A percentile compares a stretch with the other conserved stretches of the same genome.
Evolutionary conservation across 1,284 basidiomycete genomes (phyloP).

Genomic region (Rhodotorula sp.): DNA sequence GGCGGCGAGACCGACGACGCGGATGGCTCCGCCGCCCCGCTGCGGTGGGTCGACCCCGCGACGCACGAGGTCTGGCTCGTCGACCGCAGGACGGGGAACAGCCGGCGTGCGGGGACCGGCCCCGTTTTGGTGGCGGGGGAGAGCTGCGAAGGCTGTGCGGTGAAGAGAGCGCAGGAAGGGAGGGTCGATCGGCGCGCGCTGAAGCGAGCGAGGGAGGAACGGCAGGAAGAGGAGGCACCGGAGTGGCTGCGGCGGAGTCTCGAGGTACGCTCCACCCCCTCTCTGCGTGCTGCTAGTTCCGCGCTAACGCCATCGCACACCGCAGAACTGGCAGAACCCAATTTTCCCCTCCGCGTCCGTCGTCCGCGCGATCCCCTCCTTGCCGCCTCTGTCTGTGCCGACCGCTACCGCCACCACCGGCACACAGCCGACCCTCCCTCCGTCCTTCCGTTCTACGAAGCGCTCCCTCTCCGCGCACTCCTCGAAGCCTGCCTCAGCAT

Average conservation of each 20-base stretch:
- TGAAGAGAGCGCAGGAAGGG: background rate
- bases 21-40: background rate
- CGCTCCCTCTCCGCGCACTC: background rate
- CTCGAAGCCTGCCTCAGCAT: background rate
- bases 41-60: constrained; percentile 62
- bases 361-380: constrained; percentile 4
- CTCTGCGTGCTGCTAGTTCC: background rate
- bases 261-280: constrained; percentile 50
- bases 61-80: constrained; percentile 55
- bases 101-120: constrained; percentile 7
- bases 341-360: constrained; percentile 29
- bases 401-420: background rate
- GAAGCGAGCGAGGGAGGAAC: background rate
- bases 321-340: constrained; percentile 44
- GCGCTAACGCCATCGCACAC: background rate
- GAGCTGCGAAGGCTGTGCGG: background rate
- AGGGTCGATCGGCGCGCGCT: constrained; percentile 16
- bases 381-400: background rate
- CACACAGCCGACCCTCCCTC: background rate
- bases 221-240: constrained; percentile 50
- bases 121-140: background rate
- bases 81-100: constrained; percentile 46
- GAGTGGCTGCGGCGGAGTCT: constrained; percentile 61
- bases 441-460: constrained; percentile 11
- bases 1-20: background rate